phyloP scores from a whole-genome alignment of 2,329 filamentous ascomycete species.

The Verticillium zaregamsianum region DNA sequence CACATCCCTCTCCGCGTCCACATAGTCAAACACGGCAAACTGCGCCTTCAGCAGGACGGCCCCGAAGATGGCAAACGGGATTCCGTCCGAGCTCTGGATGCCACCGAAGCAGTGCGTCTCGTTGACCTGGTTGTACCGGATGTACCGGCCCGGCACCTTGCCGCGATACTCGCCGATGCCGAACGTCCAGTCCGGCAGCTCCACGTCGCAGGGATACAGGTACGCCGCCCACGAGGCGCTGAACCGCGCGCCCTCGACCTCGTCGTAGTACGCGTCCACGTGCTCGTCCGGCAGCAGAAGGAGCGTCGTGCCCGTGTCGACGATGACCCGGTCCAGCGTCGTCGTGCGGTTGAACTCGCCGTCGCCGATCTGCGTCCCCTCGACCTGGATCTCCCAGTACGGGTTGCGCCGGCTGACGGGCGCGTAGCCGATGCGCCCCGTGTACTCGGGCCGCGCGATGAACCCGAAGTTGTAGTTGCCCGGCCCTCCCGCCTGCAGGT shows the following conservation, averaged over 20 bases:
- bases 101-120: conserved; percentile 28
- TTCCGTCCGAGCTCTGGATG: conserved; percentile 29
- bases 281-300: conserved; percentile 52
- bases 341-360: background rate
- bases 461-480: conserved; percentile 38
- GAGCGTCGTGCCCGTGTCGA: conserved; percentile 69
- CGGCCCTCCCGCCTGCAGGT: conserved; percentile 23
- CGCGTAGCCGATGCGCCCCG: conserved; percentile 51
- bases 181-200: conserved; percentile 39
- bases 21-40: conserved; percentile 36
- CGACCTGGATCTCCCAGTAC: conserved; percentile 59
- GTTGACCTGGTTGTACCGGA: conserved; percentile 29
- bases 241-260: conserved; percentile 47
- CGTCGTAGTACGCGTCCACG: conserved; percentile 54
- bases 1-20: conserved; percentile 10
- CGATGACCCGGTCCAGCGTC: conserved; percentile 44
- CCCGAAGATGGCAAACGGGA: conserved; percentile 34
- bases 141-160: conserved; percentile 29
- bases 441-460: conserved; percentile 54
- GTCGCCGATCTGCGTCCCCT: conserved; percentile 50
- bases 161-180: conserved; percentile 28
- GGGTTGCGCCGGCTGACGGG: conserved; percentile 46
- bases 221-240: conserved; percentile 47
- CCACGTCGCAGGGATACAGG: conserved; percentile 50
- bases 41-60: conserved; percentile 40